Conservation (phyloP, 306 rosid genomes). For the Cucumis melo region DNA sequence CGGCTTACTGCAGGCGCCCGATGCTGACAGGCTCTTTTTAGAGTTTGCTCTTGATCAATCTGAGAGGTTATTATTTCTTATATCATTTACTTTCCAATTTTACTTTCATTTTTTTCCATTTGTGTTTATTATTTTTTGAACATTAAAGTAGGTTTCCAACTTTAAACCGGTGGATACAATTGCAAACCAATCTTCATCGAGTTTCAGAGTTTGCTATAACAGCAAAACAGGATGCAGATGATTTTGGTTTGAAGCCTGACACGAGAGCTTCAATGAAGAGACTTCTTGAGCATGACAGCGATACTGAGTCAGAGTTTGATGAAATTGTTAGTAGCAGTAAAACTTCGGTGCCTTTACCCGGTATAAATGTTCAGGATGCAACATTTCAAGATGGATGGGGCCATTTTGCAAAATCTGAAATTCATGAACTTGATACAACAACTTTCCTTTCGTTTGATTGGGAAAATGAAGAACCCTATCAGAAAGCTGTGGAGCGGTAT, state of each 20-base stretch:
- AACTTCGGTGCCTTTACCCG: conserved; percentile 37
- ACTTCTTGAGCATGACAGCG: conserved; percentile 67
- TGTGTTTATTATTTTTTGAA: conserved; percentile 2
- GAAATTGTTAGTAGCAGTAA: conserved; percentile 48
- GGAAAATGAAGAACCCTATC: conserved; percentile 92
- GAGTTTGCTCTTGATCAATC: conserved; percentile 99
- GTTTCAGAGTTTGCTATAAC: conserved; percentile 89
- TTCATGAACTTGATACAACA: conserved; percentile 57
- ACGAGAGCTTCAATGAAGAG: conserved; percentile 71
- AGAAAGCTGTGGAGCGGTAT: conserved; percentile 85
- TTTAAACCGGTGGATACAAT: conserved; percentile 96
- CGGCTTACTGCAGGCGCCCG: conserved; percentile 62
- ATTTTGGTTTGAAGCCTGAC: conserved; percentile 28
- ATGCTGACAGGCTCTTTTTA: conserved; percentile 70
- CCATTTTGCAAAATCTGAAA: conserved; percentile 52
- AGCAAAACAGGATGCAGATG: conserved; percentile 47
- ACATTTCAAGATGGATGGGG: conserved; percentile 43
- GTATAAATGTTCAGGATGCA: conserved; percentile 35
- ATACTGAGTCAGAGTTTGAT: conserved; percentile 76
- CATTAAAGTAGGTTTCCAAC: conserved; percentile 72
- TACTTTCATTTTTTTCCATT: background rate
- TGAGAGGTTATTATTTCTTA: conserved; percentile 49
- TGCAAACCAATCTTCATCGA: conserved; percentile 96
- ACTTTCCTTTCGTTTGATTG: conserved; percentile 89
- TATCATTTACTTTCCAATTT: background rate